Evolutionary conservation across 768 basidiomycete species (phyloP).

Genomic region (Filobasidium wieringae): DNA sequence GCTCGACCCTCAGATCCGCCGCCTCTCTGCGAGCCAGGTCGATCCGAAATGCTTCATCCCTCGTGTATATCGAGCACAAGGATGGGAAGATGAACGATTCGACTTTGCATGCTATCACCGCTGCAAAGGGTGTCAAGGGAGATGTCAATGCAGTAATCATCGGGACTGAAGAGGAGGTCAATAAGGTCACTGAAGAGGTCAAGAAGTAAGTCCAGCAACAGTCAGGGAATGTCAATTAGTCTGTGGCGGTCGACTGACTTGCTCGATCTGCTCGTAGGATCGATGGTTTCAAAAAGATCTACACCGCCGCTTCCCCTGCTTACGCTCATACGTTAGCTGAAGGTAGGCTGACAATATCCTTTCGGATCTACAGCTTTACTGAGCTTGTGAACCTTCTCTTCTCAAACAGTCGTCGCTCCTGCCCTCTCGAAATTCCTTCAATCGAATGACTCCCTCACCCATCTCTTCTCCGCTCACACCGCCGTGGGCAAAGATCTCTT

Average conservation of each 20-base stretch:
- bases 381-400: constrained; percentile 44
- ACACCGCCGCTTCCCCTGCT: constrained; percentile 30
- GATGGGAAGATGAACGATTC: constrained; percentile 68
- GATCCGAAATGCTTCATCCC: constrained; percentile 31
- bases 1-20: not conserved
- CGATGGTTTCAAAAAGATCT: constrained; percentile 37
- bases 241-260: constrained; percentile 2
- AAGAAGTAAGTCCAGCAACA: constrained; percentile 46
- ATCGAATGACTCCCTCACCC: constrained; percentile 53
- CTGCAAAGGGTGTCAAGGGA: constrained; percentile 64
- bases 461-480: constrained; percentile 83
- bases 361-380: constrained; percentile 36
- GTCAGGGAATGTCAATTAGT: constrained; percentile 41
- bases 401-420: constrained; percentile 61
- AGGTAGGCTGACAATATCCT: constrained; percentile 18
- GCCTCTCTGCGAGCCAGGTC: not conserved
- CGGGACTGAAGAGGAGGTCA: constrained; percentile 45
- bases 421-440: constrained; percentile 65
- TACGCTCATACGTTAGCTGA: constrained; percentile 32
- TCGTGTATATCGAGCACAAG: constrained; percentile 83
- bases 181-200: constrained; percentile 55
- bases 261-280: constrained; percentile 15
- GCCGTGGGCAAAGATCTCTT: constrained; percentile 84
- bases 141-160: constrained; percentile 54
- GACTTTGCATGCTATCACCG: constrained; percentile 81